Percentiles rank a stretch among this genome's conserved stretches.
phyloP scores from a whole-genome alignment of 2,329 filamentous ascomycete species.

The Zymoseptoria ardabiliae region DNA sequence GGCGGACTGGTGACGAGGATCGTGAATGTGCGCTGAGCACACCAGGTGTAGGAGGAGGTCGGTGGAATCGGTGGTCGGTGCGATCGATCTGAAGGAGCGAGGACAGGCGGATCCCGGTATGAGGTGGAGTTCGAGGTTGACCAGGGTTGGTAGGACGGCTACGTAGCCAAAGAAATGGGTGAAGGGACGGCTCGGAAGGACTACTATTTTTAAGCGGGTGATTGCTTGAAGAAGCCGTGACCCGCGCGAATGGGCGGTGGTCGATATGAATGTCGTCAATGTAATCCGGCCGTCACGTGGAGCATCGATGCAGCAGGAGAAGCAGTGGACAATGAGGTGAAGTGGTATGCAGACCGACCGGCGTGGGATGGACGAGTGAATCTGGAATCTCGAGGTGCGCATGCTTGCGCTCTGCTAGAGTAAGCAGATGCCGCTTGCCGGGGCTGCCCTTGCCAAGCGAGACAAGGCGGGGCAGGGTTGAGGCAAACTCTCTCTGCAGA shows the following conservation, averaged over 20 bases:
- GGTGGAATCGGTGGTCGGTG: neutral
- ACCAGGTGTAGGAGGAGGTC: neutral
- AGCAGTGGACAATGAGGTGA: neutral
- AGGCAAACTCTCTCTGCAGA: neutral
- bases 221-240: neutral
- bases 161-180: neutral
- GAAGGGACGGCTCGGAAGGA: neutral
- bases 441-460: neutral
- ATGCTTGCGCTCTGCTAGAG: neutral
- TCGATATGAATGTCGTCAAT: neutral
- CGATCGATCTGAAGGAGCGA: neutral
- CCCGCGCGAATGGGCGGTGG: neutral
- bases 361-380: neutral
- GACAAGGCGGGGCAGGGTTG: neutral
- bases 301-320: neutral
- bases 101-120: neutral
- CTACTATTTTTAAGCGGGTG: neutral
- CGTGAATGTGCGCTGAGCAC: neutral
- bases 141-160: neutral
- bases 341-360: neutral
- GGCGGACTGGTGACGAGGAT: neutral
- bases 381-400: neutral
- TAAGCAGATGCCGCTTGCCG: neutral
- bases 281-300: neutral
- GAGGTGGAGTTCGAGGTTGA: neutral